Conservation (phyloP, 1,284 basidiomycete genomes). For the Pisolithus thermaeus region DNA sequence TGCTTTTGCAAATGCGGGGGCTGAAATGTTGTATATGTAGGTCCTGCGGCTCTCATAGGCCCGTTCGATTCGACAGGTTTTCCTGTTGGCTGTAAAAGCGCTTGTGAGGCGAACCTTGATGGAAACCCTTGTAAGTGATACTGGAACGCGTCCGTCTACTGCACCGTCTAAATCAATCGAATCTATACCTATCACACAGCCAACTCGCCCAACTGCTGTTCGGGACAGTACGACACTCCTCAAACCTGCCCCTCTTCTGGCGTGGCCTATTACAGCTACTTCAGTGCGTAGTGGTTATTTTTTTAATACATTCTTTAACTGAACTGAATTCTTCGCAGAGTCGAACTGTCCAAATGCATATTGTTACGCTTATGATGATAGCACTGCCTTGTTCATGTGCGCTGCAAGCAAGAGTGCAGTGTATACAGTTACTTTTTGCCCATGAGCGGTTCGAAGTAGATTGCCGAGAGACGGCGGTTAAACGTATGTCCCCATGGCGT, state of each 20-base stretch:
- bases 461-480: too few relatives aligned
- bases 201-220: constrained; percentile 53
- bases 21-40: constrained; percentile 22
- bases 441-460: constrained; percentile 11
- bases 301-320: background rate
- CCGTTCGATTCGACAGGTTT: constrained; percentile 47
- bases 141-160: background rate
- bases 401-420: constrained; percentile 26
- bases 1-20: background rate
- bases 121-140: constrained; percentile 29
- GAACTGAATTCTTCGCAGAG: constrained; percentile 18
- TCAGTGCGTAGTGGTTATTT: constrained; percentile 29
- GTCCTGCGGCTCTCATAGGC: constrained; percentile 46
- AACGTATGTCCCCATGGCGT: background rate
- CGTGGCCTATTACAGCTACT: constrained; percentile 47
- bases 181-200: constrained; percentile 16
- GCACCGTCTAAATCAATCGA: background rate
- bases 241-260: constrained; percentile 48
- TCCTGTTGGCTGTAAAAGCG: constrained; percentile 53
- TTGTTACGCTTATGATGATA: constrained; percentile 55
- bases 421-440: constrained; percentile 56
- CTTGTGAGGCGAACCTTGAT: constrained; percentile 51
- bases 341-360: constrained; percentile 48
- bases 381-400: constrained; percentile 50
- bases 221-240: constrained; percentile 43